These are phyloP conservation scores for Vigna angularis DNA, from an alignment of 306 rosid species.

Conservation along the genomic window DNA sequence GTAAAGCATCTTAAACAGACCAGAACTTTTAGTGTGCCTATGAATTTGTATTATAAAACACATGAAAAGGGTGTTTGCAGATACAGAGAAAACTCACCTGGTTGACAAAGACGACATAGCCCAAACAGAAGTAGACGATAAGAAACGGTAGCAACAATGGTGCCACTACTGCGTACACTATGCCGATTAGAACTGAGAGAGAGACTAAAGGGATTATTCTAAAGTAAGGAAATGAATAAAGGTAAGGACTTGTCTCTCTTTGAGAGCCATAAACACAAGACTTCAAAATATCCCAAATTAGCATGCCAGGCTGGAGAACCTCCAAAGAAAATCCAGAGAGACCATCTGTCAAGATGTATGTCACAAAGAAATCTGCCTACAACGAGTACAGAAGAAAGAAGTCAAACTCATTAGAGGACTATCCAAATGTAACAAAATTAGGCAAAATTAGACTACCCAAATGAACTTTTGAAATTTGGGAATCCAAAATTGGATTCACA, in stretches of 20 bases:
- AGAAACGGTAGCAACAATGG: constrained; percentile 88
- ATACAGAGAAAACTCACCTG: constrained; percentile 46
- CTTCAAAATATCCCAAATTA: constrained; percentile 67
- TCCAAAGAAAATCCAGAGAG: constrained; percentile 92
- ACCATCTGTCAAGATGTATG: constrained; percentile 89
- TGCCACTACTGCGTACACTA: constrained; percentile 84
- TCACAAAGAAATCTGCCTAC: constrained; percentile 95
- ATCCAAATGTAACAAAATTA: constrained; percentile 15
- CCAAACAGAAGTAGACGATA: constrained; percentile 84
- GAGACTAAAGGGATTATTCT: constrained; percentile 78
- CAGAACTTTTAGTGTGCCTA: neutral
- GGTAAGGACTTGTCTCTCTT: constrained; percentile 64
- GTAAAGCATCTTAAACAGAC: neutral
- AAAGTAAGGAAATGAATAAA: constrained; percentile 76
- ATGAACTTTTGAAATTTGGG: neutral
- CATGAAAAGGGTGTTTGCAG: neutral
- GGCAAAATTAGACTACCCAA: too few relatives aligned
- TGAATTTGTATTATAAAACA: neutral
- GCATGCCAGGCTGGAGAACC: constrained; percentile 84
- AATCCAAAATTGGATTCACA: too few relatives aligned
- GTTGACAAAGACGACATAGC: constrained; percentile 78
- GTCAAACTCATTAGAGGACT: constrained; percentile 12
- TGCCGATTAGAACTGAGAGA: constrained; percentile 79
- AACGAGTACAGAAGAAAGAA: constrained; percentile 37
- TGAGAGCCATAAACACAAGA: constrained; percentile 50